phyloP scores from a whole-genome alignment of 169 alveolate genomes.

The Theileria equi region DNA sequence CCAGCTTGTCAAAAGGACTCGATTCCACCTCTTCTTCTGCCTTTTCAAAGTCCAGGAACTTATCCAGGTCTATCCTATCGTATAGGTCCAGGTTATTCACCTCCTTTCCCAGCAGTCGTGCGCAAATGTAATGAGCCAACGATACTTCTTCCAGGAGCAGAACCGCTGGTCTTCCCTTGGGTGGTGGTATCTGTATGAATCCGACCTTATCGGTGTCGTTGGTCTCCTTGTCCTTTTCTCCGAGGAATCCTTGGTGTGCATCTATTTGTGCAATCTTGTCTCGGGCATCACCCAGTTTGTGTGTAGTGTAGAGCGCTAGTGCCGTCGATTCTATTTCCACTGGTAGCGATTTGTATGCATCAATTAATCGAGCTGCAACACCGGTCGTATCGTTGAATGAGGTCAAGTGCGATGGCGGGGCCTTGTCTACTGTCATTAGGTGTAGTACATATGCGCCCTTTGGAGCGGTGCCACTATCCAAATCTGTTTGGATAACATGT shows the following conservation, averaged over 20 bases:
- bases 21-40: conserved; percentile 9
- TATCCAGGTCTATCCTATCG: conserved; percentile 3
- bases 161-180: conserved; percentile 27
- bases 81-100: not conserved
- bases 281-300: not conserved
- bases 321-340: too few species aligned
- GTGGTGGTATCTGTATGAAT: not conserved
- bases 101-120: not conserved
- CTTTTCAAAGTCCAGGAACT: conserved; percentile 5
- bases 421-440: conserved; percentile 19
- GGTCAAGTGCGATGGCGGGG: conserved; percentile 20
- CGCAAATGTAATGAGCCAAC: not conserved
- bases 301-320: conserved; percentile 16
- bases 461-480: conserved; percentile 34
- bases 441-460: conserved; percentile 32
- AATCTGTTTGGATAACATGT: conserved; percentile 31
- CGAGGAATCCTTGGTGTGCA: conserved; percentile 25
- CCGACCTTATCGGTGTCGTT: too few species aligned
- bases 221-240: not conserved
- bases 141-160: conserved; percentile 33
- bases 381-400: not conserved
- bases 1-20: too few species aligned
- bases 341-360: too few species aligned
- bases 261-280: not conserved
- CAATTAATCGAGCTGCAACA: not conserved